phyloP scores from a whole-genome alignment of 495 filamentous ascomycete species.

The Penicillium nucicola region DNA sequence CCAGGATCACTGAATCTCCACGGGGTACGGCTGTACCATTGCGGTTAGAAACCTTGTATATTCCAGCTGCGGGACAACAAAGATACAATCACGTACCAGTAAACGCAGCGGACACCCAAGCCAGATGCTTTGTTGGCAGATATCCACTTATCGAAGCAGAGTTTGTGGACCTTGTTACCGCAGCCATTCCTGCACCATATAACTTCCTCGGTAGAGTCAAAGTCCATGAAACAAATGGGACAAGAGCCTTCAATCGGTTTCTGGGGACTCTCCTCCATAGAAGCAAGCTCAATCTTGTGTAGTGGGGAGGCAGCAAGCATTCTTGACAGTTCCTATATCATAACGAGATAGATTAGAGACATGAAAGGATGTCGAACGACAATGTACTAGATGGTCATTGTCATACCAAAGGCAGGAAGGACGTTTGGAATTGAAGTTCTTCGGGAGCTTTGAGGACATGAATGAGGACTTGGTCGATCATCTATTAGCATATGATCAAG shows the following conservation, averaged over 20 bases:
- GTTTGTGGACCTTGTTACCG: constrained; percentile 74
- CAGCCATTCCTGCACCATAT: constrained; percentile 73
- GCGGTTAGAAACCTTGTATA: neutral
- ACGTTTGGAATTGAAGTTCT: constrained; percentile 70
- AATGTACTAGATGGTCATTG: no score
- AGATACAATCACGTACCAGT: constrained; percentile 44
- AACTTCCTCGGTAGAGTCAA: constrained; percentile 50
- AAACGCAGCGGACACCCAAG: constrained; percentile 57
- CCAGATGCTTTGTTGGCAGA: constrained; percentile 46
- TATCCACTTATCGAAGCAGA: constrained; percentile 72
- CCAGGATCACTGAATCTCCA: constrained; percentile 57
- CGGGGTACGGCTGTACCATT: constrained; percentile 46
- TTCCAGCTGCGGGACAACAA: neutral
- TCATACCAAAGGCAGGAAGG: constrained; percentile 56
- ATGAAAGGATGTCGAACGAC: neutral
- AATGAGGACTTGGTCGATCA: constrained; percentile 11
- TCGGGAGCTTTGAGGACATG: constrained; percentile 61
- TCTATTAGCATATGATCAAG: neutral
- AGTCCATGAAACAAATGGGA: constrained; percentile 73
- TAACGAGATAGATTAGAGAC: neutral
- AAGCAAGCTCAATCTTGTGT: constrained; percentile 13
- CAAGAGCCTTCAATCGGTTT: constrained; percentile 71
- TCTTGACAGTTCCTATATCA: constrained; percentile 54
- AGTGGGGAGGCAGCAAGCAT: constrained; percentile 38
- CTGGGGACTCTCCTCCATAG: constrained; percentile 34